Evolutionary conservation across 345 rosid species (phyloP), one percentile per base, ranked within the genome.

Genomic region (Aegle marmelos): DNA sequence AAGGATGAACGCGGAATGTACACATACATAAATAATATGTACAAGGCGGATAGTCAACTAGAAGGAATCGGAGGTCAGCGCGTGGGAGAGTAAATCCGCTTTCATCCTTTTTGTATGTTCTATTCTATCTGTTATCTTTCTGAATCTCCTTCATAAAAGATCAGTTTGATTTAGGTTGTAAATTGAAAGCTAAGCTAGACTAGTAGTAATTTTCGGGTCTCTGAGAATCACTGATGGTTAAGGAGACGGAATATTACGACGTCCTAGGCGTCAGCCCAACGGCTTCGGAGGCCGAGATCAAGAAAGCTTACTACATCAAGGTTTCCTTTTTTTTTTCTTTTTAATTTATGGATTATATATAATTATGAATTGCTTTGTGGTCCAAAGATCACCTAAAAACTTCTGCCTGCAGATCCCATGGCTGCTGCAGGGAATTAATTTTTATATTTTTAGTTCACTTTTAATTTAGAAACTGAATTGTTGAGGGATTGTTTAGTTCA

Each of bases 251-350:
- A 78, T 96, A 87, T 80, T 96, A 96, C 81, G 99, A 96, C 76
- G 97, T 91, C 68, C 94, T 96, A 2, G 99, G 94, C 53, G 97
- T 96, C 82, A 92, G 83, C 81, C 98, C 99, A 72, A 83, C 90
- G 62, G 98, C 98, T 81, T 83, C 97, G 0, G 99, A 96, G 76
- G 83, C 97, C 67, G 99, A 94, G 88, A 96, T 96, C 81, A 96
- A 94, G 87, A 96, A 94, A 83, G 99, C 98, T 79, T 96, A 94
- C 76, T 96, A 93, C 85, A 85, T 91, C 72, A 96, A 91, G 99
- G 99, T 93, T 75, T 68, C 75, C 50, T 69, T 66, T 79, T 71
- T 75, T 17, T 27, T 6, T 25, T 72, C 6, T 34, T 34, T 30
- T 50, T 30, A 25, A 25, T 27, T 19, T 70, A 8, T 30, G 36